Base-by-base conservation (phyloP, 352 stramenopile species). In the Globisporangium ultimum region DNA sequence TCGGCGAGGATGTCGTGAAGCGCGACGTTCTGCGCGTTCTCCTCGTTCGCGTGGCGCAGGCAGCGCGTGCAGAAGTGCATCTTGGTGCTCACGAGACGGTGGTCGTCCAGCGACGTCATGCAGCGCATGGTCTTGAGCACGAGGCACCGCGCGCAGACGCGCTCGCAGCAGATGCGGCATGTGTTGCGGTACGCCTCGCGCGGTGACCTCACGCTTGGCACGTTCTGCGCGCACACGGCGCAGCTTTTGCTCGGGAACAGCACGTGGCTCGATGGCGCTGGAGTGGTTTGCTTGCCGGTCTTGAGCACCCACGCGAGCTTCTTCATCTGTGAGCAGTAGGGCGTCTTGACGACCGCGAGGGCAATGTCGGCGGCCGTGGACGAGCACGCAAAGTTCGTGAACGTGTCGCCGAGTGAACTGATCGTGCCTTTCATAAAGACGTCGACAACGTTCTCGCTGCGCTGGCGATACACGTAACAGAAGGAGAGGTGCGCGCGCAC, bases 401-500 rank as follows among this genome's bases (percentile, higher is more conserved):
- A 48, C n/a, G 11, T 41, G 45, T 50, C 45, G 21, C 45, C 45
- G 8, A 21, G 6, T 7, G 42, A 20, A 24, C 52, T 58, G 52
- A 58, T 36, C 18, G 18, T 36, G 21, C 58, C 63, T 34, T 53
- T 61, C 51, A 58, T 59, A 49, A 78, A 89, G 9, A 87, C 47
- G 41, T 89, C 75, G 12, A 89, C 73, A 32, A 66, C 49, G 38
- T 68, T 78, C 42, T 84, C 60, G 12, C 69, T 73, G 3, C 67
- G 65, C 43, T 90, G 80, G 17, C 72, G 65, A 59, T 79, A 90
- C 15, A 87, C 34, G 9, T 55, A 72, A 48, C 76, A 85, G 24
- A 81, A 52, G 5, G 78, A 87, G 42, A 88, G 68, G 40, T 77
- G 76, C 11, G 71, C 76, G n/a, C 80, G 76, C 40, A 79, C 57